These are phyloP conservation scores for Parietichytrium sp. DNA, from an alignment of 108 stramenopile genomes.

Conservation along the genomic window DNA sequence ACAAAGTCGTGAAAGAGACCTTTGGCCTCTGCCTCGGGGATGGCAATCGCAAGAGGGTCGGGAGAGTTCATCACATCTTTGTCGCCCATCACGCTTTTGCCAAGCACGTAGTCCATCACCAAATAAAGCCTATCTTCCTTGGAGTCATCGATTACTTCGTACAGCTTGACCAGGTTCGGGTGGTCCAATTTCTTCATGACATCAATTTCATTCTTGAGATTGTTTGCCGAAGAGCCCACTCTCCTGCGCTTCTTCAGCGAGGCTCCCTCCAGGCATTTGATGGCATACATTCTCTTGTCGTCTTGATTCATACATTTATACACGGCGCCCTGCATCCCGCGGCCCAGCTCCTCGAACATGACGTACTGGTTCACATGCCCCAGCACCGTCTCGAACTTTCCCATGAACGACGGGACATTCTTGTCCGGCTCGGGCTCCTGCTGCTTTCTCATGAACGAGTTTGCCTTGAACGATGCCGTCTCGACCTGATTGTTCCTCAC, in stretches of 20 bases:
- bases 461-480: no score
- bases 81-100: slow-evolving; percentile 73
- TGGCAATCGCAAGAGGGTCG: slow-evolving; percentile 61
- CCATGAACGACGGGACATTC: no score
- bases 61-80: slow-evolving; percentile 76
- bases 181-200: slow-evolving; percentile 71
- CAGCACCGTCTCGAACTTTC: slow-evolving; percentile 29
- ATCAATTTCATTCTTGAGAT: slow-evolving; percentile 74
- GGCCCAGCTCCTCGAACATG: slow-evolving; percentile 11
- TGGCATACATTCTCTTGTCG: slow-evolving; percentile 46
- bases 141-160: slow-evolving; percentile 70
- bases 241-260: slow-evolving; percentile 72
- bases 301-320: slow-evolving; percentile 26
- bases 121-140: slow-evolving; percentile 76
- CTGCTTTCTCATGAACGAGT: no score
- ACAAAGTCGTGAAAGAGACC: slow-evolving; percentile 73
- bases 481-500: no score
- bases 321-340: slow-evolving; percentile 19
- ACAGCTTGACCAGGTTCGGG: slow-evolving; percentile 72
- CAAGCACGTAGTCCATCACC: slow-evolving; percentile 71
- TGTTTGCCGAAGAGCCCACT: slow-evolving; percentile 66
- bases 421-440: no score
- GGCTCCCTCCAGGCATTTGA: slow-evolving; percentile 75
- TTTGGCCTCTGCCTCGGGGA: slow-evolving; percentile 70
- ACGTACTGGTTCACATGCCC: slow-evolving; percentile 36